Percentiles rank a stretch among this genome's conserved stretches.
Conservation (phyloP, 805 yeast genomes). For the Lipomyces anomalus region DNA sequence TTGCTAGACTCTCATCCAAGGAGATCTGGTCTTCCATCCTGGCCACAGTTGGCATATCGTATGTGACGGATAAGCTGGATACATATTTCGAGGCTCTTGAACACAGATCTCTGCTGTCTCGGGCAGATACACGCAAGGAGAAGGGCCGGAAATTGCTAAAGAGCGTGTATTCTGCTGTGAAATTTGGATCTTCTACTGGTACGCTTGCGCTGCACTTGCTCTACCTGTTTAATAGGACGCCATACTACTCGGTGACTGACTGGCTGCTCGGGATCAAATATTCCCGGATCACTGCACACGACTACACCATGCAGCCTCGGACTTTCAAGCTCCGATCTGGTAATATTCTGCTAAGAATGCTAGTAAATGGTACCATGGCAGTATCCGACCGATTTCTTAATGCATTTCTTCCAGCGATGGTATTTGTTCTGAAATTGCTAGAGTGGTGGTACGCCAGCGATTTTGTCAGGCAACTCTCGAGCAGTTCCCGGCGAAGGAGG, state of each 20-base stretch:
- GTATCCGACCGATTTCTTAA: constrained; percentile 22
- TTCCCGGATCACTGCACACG: constrained; percentile 39
- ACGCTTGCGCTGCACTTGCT: constrained; percentile 55
- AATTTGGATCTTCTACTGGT: constrained; percentile 41
- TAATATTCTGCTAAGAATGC: neutral
- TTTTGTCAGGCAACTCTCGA: constrained; percentile 49
- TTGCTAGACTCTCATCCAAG: constrained; percentile 45
- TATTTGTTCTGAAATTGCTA: constrained; percentile 72
- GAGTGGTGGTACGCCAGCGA: constrained; percentile 92
- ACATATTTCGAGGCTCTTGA: constrained; percentile 55
- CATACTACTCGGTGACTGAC: constrained; percentile 60
- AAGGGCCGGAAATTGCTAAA: constrained; percentile 41
- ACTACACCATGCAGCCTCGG: neutral
- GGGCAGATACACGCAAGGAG: constrained; percentile 42
- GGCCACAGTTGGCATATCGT: constrained; percentile 52
- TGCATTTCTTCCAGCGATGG: constrained; percentile 68
- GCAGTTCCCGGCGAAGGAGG: constrained; percentile 13
- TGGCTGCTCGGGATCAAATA: constrained; percentile 57
- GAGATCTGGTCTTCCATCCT: constrained; percentile 55
- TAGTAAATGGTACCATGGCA: neutral
- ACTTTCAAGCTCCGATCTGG: constrained; percentile 7
- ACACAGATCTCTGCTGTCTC: constrained; percentile 41
- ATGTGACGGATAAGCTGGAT: constrained; percentile 63
- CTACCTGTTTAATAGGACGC: constrained; percentile 61
- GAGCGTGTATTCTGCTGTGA: constrained; percentile 56